Percentiles rank a stretch among this genome's conserved stretches.
phyloP scores from a whole-genome alignment of 208 protist genomes.

The Acanthamoeba royreba region DNA sequence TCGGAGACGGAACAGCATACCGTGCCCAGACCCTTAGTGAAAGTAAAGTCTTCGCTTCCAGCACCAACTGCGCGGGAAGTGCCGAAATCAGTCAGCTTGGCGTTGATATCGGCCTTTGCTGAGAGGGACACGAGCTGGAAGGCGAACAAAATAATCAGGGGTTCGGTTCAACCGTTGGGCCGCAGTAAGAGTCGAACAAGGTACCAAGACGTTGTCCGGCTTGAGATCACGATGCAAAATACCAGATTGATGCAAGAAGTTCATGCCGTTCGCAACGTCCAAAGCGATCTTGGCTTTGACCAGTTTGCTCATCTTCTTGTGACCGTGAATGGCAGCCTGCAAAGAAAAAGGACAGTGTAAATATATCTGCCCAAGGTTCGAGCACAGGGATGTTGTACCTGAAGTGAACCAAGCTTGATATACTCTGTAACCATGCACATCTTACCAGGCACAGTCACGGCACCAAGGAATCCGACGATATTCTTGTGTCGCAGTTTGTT shows the following conservation, averaged over 20 bases:
- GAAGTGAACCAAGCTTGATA: background rate
- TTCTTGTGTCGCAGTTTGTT: constrained; percentile 29
- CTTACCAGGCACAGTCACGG: background rate
- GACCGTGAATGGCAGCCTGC: background rate
- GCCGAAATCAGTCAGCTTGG: constrained; percentile 35
- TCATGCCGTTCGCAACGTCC: background rate
- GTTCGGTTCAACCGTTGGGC: too few relatives aligned
- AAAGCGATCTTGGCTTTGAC: background rate
- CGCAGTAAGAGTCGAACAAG: too few relatives aligned
- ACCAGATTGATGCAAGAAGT: background rate
- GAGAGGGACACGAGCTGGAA: background rate
- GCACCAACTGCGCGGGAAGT: background rate
- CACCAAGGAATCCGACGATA: background rate
- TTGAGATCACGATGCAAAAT: background rate
- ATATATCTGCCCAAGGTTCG: background rate
- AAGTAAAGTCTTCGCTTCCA: background rate
- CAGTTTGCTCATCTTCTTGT: background rate
- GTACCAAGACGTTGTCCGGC: background rate
- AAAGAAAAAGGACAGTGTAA: background rate
- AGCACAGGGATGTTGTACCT: background rate
- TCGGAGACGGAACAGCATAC: background rate
- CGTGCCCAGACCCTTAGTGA: constrained; percentile 21
- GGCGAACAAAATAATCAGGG: too few relatives aligned
- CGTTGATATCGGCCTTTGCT: constrained; percentile 30
- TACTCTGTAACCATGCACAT: constrained; percentile 18